Conservation (phyloP, 345 rosid genomes). For the Lagerstroemia speciosa region DNA sequence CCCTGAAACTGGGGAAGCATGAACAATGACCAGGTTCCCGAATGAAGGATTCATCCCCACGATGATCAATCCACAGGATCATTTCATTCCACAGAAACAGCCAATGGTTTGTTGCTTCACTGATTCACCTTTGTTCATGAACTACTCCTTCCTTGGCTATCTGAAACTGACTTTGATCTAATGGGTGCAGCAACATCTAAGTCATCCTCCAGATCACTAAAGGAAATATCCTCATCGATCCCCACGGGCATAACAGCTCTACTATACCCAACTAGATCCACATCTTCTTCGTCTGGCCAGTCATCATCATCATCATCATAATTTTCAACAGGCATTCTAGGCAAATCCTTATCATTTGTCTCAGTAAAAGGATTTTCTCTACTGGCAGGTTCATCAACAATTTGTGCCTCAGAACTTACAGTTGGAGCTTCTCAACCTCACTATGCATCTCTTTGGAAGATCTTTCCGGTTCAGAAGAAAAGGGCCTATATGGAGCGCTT, state of each 20-base stretch:
- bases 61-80: neutral
- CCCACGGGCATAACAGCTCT: slow-evolving; percentile 25
- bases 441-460: slow-evolving; percentile 27
- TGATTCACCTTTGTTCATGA: neutral
- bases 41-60: neutral
- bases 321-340: slow-evolving; percentile 32
- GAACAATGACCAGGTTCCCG: neutral
- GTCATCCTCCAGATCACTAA: slow-evolving; percentile 92
- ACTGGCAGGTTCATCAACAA: slow-evolving; percentile 53
- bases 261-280: slow-evolving; percentile 33
- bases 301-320: slow-evolving; percentile 41
- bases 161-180: slow-evolving; percentile 25
- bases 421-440: slow-evolving; percentile 55
- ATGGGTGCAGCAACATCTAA: slow-evolving; percentile 27
- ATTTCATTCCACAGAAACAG: neutral
- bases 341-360: slow-evolving; percentile 27
- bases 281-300: slow-evolving; percentile 77
- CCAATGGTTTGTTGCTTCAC: neutral
- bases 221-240: slow-evolving; percentile 77
- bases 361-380: slow-evolving; percentile 42
- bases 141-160: neutral
- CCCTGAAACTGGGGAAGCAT: neutral
- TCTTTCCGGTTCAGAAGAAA: slow-evolving; percentile 24
- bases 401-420: slow-evolving; percentile 37
- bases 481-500: slow-evolving; percentile 19